Conservation (phyloP, 1,139 yeast species). For the Debaryomycetaceae sp. region DNA sequence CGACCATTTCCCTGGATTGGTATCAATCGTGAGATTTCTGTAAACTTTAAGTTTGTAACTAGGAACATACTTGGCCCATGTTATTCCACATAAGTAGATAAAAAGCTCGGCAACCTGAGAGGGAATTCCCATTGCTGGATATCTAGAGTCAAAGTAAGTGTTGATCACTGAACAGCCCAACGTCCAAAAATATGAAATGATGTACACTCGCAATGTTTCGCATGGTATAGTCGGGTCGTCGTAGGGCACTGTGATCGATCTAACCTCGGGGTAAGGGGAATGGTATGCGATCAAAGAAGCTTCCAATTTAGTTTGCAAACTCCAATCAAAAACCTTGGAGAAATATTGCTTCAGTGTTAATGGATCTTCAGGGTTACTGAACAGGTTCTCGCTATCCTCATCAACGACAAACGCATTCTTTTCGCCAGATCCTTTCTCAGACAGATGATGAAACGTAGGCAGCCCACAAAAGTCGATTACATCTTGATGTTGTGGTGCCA, state of each 20-base stretch:
- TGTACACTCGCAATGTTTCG: conserved; percentile 55
- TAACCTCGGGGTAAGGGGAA: conserved; percentile 63
- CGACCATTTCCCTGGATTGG: conserved; percentile 61
- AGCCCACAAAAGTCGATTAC: too few relatives aligned
- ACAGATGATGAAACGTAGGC: too few relatives aligned
- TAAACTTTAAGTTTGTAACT: conserved; percentile 2
- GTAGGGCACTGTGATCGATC: conserved; percentile 50
- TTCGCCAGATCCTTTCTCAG: too few relatives aligned
- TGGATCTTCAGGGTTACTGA: too few relatives aligned
- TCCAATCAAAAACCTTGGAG: conserved; percentile 16
- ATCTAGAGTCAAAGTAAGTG: conserved; percentile 54
- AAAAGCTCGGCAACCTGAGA: conserved; percentile 53
- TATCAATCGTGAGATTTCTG: conserved; percentile 27
- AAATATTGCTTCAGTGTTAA: too few relatives aligned
- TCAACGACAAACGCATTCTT: too few relatives aligned
- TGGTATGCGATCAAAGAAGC: conserved; percentile 48
- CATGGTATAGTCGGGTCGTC: conserved; percentile 47
- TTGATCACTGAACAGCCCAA: conserved; percentile 54
- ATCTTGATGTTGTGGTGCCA: too few relatives aligned
- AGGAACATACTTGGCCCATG: conserved; percentile 20
- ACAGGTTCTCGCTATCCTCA: too few relatives aligned
- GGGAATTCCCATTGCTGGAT: conserved; percentile 44
- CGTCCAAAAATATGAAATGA: conserved; percentile 50
- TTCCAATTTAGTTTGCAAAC: conserved; percentile 29
- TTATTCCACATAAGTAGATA: conserved; percentile 51